Conservation (phyloP, 192 early-diverging fungal genomes). For the Geranomyces michiganensis region DNA sequence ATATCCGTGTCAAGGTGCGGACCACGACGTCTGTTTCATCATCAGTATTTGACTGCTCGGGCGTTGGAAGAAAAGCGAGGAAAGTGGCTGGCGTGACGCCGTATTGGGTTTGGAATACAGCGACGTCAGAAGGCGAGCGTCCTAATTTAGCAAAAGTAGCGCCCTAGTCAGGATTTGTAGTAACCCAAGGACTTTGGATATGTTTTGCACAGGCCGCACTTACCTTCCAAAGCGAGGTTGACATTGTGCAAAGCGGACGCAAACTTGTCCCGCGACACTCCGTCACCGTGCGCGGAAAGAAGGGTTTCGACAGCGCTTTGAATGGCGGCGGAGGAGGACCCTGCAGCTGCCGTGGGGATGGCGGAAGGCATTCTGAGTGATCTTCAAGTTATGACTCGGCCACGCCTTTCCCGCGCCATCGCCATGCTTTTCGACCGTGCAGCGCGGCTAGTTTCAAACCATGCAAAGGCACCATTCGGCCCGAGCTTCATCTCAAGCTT, state of each 20-base stretch:
- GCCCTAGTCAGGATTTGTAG: neutral
- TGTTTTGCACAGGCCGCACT: neutral
- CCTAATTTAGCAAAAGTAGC: neutral
- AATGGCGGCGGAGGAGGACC: too few relatives aligned
- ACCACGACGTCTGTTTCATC: constrained; percentile 6
- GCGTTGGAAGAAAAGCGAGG: neutral
- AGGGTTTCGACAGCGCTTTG: too few relatives aligned
- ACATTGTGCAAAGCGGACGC: constrained; percentile 5
- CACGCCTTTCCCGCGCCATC: too few relatives aligned
- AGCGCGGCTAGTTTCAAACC: too few relatives aligned
- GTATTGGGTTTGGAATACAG: neutral
- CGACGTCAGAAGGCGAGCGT: neutral
- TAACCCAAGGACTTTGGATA: neutral
- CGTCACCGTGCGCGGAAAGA: too few relatives aligned
- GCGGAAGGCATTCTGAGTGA: too few relatives aligned
- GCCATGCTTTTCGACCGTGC: too few relatives aligned
- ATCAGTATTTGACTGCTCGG: neutral
- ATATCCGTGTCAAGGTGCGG: constrained; percentile 4
- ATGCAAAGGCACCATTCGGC: too few relatives aligned
- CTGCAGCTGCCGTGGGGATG: too few relatives aligned
- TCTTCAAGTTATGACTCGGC: too few relatives aligned
- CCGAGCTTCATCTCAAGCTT: too few relatives aligned
- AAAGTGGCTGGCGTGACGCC: constrained; percentile 6
- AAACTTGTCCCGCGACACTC: neutral
- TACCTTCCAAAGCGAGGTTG: constrained; percentile 19